A percentile compares a stretch with the other conserved stretches of the same genome.
Conservation (phyloP, 306 rosid genomes). For the Sicyos edulis region DNA sequence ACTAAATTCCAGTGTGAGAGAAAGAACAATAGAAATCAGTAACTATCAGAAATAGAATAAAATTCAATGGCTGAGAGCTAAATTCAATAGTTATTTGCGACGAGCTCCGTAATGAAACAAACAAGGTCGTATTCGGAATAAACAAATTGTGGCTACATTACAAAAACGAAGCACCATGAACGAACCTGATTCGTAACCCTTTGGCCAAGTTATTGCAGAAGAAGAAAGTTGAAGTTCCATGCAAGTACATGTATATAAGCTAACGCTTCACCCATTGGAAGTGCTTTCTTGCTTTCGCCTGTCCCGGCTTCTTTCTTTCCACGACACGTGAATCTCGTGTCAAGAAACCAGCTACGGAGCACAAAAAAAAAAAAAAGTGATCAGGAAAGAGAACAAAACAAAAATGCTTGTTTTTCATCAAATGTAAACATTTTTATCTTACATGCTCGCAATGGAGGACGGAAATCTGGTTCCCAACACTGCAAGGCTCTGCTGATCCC, state of each 20-base stretch:
- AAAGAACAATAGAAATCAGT: not conserved
- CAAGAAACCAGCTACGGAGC: constrained; percentile 69
- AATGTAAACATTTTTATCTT: constrained; percentile 15
- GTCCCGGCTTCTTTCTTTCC: constrained; percentile 96
- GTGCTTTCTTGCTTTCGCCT: constrained; percentile 96
- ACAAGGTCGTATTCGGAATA: not conserved
- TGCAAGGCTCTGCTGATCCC: constrained; percentile 95
- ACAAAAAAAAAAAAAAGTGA: not conserved
- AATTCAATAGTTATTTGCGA: not conserved
- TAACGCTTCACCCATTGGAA: constrained; percentile 99
- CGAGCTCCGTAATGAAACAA: not conserved
- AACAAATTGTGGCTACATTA: constrained; percentile 2
- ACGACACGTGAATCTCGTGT: constrained; percentile 88
- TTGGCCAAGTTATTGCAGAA: constrained; percentile 7
- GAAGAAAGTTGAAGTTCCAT: constrained; percentile 27
- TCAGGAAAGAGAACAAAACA: not conserved
- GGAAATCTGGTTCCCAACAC: constrained; percentile 90
- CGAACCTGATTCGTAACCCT: not conserved
- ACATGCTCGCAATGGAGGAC: constrained; percentile 74
- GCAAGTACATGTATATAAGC: constrained; percentile 24
- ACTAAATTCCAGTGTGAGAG: not conserved
- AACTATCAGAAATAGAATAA: not conserved
- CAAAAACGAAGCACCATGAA: constrained; percentile 11
- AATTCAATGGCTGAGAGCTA: not conserved
- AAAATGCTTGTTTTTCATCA: not conserved